Base-by-base conservation (phyloP, 164 flowering plant species). In the Annona cherimola region DNA sequence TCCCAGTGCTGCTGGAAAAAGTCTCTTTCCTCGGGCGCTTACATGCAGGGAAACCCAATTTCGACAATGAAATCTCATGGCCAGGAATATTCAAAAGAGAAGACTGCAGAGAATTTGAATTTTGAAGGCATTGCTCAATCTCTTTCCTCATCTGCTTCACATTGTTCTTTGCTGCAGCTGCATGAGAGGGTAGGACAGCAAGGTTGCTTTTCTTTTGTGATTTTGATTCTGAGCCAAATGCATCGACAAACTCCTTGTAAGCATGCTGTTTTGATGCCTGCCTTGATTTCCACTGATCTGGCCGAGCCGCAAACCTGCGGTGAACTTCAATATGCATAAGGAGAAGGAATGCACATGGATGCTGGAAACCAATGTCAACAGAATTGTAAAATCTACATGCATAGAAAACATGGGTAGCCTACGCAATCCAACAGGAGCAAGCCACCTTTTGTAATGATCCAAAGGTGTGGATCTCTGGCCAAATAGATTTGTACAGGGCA, bases 271-370 rank as follows among this genome's bases (percentile, higher is more conserved):
- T 90, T 40, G 97, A 84, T 70, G 78, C 82, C 79, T 84, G 94
- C 75, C 79, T 85, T n/a, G 87, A 84, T 80, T 78, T 87, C 98
- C 98, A 94, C 73, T 87, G 91, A 63, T 86, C 97, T 44, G 96
- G 94, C 59, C 81, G 79, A 59, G 75, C 74, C 11, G 85, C 86
- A 81, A 73, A 90, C 59, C 98, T 91, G 85, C 60, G 45, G 35
- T 26, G 66, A 73, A 41, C 12, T 2, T 8, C 66, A 26, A 57
- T 42, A 59, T 8, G 20, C 16, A 59, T 66, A 9, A 50, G 57
- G 14, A 50, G 14, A 50, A 50, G 57, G 57, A 50, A 50, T 50
- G 14, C 9, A 16, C 57, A 50, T 16, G 14, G 57, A 50, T 9
- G 14, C 57, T 50, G 57, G 14, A 50, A 50, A 50, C 57, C 57